phyloP scores from a whole-genome alignment of 2,329 filamentous ascomycete genomes.

The Cladosporium sp. region DNA sequence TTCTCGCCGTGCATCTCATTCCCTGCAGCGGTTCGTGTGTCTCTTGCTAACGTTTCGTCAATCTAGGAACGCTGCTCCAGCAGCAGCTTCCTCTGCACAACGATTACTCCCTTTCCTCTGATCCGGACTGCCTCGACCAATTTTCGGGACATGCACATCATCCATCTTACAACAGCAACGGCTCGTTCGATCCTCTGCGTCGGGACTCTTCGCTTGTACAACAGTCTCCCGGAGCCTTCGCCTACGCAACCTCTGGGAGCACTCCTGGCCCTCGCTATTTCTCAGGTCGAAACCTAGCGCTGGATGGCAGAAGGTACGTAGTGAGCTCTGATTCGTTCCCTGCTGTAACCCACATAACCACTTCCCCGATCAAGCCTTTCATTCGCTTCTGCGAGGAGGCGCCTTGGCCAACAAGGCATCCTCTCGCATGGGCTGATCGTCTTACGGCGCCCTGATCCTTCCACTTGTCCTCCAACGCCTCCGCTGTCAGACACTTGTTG shows the following conservation, averaged over 20 bases:
- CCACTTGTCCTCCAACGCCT: slow-evolving; percentile 6
- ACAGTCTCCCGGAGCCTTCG: slow-evolving; percentile 41
- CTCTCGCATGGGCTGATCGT: slow-evolving; percentile 10
- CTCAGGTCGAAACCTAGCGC: slow-evolving; percentile 47
- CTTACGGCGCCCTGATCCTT: background rate
- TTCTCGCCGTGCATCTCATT: slow-evolving; percentile 13
- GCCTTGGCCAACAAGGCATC: slow-evolving; percentile 4
- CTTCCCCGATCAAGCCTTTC: background rate
- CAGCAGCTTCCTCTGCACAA: slow-evolving; percentile 38
- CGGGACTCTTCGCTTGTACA: slow-evolving; percentile 48
- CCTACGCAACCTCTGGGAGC: slow-evolving; percentile 45
- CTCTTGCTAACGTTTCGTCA: slow-evolving; percentile 40
- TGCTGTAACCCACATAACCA: background rate
- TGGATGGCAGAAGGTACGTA: slow-evolving; percentile 53
- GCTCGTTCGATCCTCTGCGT: slow-evolving; percentile 46
- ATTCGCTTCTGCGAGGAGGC: background rate
- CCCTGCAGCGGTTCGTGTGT: slow-evolving; percentile 15
- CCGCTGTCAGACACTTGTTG: slow-evolving; percentile 17
- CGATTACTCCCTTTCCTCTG: slow-evolving; percentile 41
- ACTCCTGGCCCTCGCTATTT: slow-evolving; percentile 44
- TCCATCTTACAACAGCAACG: slow-evolving; percentile 37
- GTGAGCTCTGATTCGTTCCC: slow-evolving; percentile 12
- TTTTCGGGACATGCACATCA: slow-evolving; percentile 44
- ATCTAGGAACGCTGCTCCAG: slow-evolving; percentile 38
- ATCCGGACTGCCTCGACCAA: slow-evolving; percentile 44